Base-by-base conservation (phyloP, 495 filamentous ascomycete genomes). In the Talaromyces stipitatus region DNA sequence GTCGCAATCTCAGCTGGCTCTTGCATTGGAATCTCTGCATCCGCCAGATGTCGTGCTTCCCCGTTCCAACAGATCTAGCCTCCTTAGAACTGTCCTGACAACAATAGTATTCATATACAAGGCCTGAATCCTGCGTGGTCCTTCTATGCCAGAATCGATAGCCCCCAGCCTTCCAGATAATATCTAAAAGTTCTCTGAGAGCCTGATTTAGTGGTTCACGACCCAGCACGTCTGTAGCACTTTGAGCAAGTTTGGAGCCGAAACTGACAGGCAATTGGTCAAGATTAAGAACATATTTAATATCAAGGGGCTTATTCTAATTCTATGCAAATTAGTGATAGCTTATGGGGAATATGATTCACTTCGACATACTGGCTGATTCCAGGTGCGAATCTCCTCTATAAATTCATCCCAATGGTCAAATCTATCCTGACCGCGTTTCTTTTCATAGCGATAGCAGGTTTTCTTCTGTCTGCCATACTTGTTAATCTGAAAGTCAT, bases 381-480 rank as follows among this genome's bases (percentile, higher is more conserved):
- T 54, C 50, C 50, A 54, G 18, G 28, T n/a, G 3, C 23, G 6
- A 54, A 54, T 28, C 50, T 29, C 26, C 18, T 28, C 28, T 16
- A 18, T 33, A 33, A 54, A 54, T 12, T 54, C 20, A 54, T 54
- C 50, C 50, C 50, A 54, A n/a, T 3, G 50, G 10, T 26, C 27
- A n/a, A 26, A 20, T n/a, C n/a, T n/a, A 20, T n/a, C 10, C 47
- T 23, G 14, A 29, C 7, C 7, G 47, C 47, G 47, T 29, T 50
- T 50, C 47, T 50, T 50, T 29, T 26, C 27, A 20, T 50, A 18
- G 10, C 16, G 10, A 50, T 16, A 50, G 22, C 47, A 50, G 47
- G 47, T 50, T 50, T 50, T 50, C 16, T 50, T 50, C 24, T 24
- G 47, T 26, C 14, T 50, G 11, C 47, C 47, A 9, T 50, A n/a